Conservation (phyloP, 2,329 filamentous ascomycete genomes). For the Neonectria coccinea region DNA sequence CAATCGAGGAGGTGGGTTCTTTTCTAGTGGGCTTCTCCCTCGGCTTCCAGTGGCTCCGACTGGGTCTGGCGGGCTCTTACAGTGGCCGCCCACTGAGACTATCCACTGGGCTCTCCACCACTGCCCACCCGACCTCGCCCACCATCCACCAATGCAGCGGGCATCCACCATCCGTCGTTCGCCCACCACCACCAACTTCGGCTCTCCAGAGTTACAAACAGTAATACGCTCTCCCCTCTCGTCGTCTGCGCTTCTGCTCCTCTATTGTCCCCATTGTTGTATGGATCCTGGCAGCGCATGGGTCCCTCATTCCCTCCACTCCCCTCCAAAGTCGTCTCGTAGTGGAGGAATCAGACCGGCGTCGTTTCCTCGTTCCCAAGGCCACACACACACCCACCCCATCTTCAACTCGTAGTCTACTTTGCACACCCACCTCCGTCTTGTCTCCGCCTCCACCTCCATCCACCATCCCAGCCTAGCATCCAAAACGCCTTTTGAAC, state of each 20-base stretch:
- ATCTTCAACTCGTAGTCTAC: not conserved
- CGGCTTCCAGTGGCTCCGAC: slow-evolving; percentile 45
- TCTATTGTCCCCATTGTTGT: not conserved
- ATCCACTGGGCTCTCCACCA: slow-evolving; percentile 28
- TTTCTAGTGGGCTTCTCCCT: slow-evolving; percentile 46
- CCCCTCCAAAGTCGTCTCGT: not conserved
- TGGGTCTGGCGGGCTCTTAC: slow-evolving; percentile 36
- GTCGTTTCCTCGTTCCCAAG: not conserved
- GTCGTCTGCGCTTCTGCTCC: not conserved
- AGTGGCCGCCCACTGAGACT: slow-evolving; percentile 32
- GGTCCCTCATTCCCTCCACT: not conserved
- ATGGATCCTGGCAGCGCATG: not conserved
- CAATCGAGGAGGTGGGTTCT: slow-evolving; percentile 44
- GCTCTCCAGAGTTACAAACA: not conserved
- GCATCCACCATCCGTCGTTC: not conserved
- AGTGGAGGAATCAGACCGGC: slow-evolving; percentile 1
- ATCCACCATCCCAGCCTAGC: not conserved
- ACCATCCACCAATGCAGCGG: not conserved
- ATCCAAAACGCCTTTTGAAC: slow-evolving; percentile 5
- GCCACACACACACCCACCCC: not conserved
- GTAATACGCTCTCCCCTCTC: not conserved
- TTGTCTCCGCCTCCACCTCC: slow-evolving; percentile 5
- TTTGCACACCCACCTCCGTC: slow-evolving; percentile 1
- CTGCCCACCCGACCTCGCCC: slow-evolving; percentile 27
- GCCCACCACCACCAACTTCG: not conserved